Percentiles rank a stretch among this genome's conserved stretches.
Conservation (phyloP, 805 yeast genomes). For the Candida maris region DNA sequence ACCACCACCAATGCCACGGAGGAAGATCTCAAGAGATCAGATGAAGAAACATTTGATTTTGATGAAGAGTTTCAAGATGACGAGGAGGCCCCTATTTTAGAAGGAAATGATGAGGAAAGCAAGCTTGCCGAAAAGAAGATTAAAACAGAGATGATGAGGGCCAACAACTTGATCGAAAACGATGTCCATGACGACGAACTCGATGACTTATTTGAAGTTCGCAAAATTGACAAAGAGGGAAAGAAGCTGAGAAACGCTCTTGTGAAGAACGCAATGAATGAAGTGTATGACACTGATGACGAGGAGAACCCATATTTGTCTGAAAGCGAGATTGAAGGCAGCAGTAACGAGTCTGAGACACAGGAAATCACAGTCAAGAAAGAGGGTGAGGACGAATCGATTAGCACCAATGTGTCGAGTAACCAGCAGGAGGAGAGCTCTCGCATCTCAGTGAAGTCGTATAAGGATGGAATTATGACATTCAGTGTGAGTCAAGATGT, state of each 20-base stretch:
- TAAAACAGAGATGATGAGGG: slow-evolving; percentile 79
- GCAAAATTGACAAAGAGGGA: slow-evolving; percentile 88
- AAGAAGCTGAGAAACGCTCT: slow-evolving; percentile 78
- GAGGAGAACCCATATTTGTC: slow-evolving; percentile 72
- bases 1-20: slow-evolving; percentile 29
- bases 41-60: slow-evolving; percentile 87
- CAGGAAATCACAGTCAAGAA: slow-evolving; percentile 30
- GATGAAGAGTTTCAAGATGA: slow-evolving; percentile 98
- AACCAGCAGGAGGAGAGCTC: slow-evolving; percentile 8
- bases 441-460: slow-evolving; percentile 40
- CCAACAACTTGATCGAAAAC: slow-evolving; percentile 62
- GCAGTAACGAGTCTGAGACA: slow-evolving; percentile 38
- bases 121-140: slow-evolving; percentile 82
- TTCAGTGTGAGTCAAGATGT: slow-evolving; percentile 62
- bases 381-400: slow-evolving; percentile 34
- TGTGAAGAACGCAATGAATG: slow-evolving; percentile 80
- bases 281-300: slow-evolving; percentile 83
- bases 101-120: slow-evolving; percentile 93
- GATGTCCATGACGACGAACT: slow-evolving; percentile 65
- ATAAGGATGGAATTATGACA: slow-evolving; percentile 49
- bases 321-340: slow-evolving; percentile 62
- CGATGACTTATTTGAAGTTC: slow-evolving; percentile 65
- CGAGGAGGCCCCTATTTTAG: slow-evolving; percentile 97
- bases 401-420: slow-evolving; percentile 11
- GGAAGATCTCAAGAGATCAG: slow-evolving; percentile 49